Evolutionary conservation across 2,329 filamentous ascomycete genomes (phyloP).

Genomic region (Elsinoe ampelina): DNA sequence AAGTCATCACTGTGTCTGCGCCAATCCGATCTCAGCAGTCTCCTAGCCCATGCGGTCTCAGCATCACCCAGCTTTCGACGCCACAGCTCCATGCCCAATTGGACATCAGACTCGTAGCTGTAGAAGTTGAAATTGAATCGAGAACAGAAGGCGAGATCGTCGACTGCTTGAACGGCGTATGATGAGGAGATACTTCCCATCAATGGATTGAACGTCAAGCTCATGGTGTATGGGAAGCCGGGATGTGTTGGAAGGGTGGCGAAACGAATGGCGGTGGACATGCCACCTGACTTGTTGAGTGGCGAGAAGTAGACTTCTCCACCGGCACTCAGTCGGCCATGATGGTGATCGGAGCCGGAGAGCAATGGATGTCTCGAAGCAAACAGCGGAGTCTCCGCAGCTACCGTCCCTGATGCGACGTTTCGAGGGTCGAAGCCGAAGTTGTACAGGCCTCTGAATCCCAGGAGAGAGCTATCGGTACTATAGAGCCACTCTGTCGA

Average conservation of each 20-base stretch:
- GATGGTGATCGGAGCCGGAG: constrained; percentile 47
- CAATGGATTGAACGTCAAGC: constrained; percentile 82
- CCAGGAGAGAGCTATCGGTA: constrained; percentile 82
- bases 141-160: constrained; percentile 74
- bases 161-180: constrained; percentile 82
- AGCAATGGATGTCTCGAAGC: constrained; percentile 23
- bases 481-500: constrained; percentile 84
- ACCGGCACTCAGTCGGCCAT: constrained; percentile 79
- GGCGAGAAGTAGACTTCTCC: constrained; percentile 94
- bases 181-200: constrained; percentile 89
- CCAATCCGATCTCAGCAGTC: constrained; percentile 36
- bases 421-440: constrained; percentile 63
- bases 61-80: constrained; percentile 39
- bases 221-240: constrained; percentile 87
- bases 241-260: constrained; percentile 72
- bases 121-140: constrained; percentile 97
- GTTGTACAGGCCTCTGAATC: constrained; percentile 84
- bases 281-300: constrained; percentile 84
- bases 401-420: constrained; percentile 16
- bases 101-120: constrained; percentile 92
- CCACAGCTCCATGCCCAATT: constrained; percentile 90
- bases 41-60: constrained; percentile 37
- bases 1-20: constrained; percentile 14
- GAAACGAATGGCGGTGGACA: constrained; percentile 82
- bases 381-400: not conserved